phyloP scores from a whole-genome alignment of 371 early-diverging fungal genomes.

The Parasitella parasitica region DNA sequence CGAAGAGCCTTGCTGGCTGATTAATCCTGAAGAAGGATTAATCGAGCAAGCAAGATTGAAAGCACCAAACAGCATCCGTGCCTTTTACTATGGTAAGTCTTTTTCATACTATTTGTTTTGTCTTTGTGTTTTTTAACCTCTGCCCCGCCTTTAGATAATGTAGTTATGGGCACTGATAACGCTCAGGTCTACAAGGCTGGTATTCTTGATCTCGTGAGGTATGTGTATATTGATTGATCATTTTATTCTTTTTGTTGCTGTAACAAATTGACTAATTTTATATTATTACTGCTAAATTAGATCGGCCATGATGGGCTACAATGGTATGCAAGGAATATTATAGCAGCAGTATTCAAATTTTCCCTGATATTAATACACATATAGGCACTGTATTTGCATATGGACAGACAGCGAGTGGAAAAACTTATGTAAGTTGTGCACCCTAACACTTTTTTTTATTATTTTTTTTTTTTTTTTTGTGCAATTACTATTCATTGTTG shows the following conservation, averaged over 20 bases:
- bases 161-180: constrained; percentile 25
- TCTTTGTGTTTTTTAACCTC: neutral
- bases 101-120: neutral
- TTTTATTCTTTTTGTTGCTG: neutral
- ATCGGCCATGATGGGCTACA: constrained; percentile 59
- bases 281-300: constrained; percentile 5
- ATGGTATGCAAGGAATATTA: constrained; percentile 32
- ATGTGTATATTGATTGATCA: constrained; percentile 5
- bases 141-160: constrained; percentile 12
- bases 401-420: constrained; percentile 97
- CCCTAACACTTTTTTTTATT: neutral
- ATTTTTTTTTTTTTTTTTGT: neutral
- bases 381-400: constrained; percentile 88
- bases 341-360: neutral
- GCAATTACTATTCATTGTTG: neutral
- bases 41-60: constrained; percentile 12
- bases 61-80: neutral
- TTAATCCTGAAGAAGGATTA: constrained; percentile 16
- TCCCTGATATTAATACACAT: neutral
- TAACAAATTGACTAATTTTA: neutral
- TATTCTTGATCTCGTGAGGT: constrained; percentile 36
- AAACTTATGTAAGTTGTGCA: constrained; percentile 70
- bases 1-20: constrained; percentile 28
- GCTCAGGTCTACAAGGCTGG: constrained; percentile 30
- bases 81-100: constrained; percentile 16